A percentile compares a stretch with the other conserved stretches of the same genome.
Evolutionary conservation across 2,329 filamentous ascomycete species (phyloP).

Genomic region (Clathrospora elynae): DNA sequence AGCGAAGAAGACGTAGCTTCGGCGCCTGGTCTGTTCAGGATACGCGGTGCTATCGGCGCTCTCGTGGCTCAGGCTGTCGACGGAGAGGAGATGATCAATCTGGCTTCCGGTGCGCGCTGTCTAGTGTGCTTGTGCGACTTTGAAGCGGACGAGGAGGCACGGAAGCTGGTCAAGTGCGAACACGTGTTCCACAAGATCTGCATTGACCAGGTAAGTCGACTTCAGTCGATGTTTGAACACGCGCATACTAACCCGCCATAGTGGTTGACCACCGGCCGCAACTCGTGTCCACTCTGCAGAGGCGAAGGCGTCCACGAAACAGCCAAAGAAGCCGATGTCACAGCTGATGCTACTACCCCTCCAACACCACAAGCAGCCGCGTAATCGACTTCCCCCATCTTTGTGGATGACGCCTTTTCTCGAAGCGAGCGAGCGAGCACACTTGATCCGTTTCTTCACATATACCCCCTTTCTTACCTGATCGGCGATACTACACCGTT

Average conservation of each 20-base stretch:
- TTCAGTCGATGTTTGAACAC: background rate
- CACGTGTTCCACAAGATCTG: slow-evolving; percentile 72
- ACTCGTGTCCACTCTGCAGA: slow-evolving; percentile 66
- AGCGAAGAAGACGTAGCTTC: slow-evolving; percentile 66
- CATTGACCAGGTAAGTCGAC: slow-evolving; percentile 66
- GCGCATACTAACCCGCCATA: slow-evolving; percentile 39
- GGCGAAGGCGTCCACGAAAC: slow-evolving; percentile 63
- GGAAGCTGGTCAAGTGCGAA: slow-evolving; percentile 66
- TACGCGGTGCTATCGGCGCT: slow-evolving; percentile 50
- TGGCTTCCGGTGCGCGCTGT: slow-evolving; percentile 58
- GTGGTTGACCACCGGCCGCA: slow-evolving; percentile 71
- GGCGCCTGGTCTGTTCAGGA: slow-evolving; percentile 64
- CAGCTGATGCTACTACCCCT: slow-evolving; percentile 11
- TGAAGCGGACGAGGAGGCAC: slow-evolving; percentile 64
- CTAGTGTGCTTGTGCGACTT: slow-evolving; percentile 71
- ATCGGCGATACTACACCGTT: slow-evolving; percentile 6
- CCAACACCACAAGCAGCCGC: slow-evolving; percentile 15
- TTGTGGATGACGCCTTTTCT: background rate
- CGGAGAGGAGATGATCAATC: slow-evolving; percentile 37
- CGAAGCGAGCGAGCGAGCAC: background rate
- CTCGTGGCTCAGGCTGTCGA: slow-evolving; percentile 57
- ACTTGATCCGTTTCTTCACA: slow-evolving; percentile 15
- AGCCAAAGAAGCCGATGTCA: slow-evolving; percentile 23
- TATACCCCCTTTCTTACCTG: slow-evolving; percentile 23
- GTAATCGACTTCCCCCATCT: slow-evolving; percentile 1